A percentile compares a stretch with the other conserved stretches of the same genome.
Conservation (phyloP, 345 rosid species). For the Syzygium aqueum region DNA sequence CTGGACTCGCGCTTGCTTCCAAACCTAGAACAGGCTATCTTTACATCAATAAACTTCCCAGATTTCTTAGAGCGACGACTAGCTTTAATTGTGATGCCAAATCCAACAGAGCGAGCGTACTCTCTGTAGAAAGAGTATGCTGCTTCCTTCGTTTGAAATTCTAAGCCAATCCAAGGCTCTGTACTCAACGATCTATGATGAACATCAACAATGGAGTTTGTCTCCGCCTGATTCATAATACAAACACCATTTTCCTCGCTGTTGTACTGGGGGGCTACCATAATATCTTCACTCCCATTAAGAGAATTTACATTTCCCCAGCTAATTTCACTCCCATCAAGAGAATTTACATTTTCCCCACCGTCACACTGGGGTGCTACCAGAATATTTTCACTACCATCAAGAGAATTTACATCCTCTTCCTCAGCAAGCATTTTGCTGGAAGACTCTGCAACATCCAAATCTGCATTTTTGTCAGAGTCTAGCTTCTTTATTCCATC, state of each 20-base stretch:
- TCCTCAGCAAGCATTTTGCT: conserved; percentile 1
- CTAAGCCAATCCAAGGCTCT: conserved; percentile 24
- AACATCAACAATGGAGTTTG: conserved; percentile 1
- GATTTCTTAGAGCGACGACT: conserved; percentile 43
- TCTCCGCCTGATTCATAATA: conserved; percentile 1
- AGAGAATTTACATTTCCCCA: conserved; percentile 1
- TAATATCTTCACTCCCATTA: neutral
- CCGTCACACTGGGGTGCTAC: neutral
- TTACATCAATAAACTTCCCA: conserved; percentile 41
- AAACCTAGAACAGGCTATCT: conserved; percentile 39
- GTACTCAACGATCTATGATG: neutral
- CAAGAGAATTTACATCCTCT: conserved; percentile 4
- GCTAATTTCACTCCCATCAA: neutral
- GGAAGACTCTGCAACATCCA: neutral
- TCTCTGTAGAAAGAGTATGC: conserved; percentile 42
- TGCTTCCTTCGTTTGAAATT: conserved; percentile 36
- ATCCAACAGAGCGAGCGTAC: conserved; percentile 34
- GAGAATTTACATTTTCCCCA: neutral
- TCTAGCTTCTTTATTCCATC: conserved; percentile 9
- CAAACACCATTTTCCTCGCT: neutral
- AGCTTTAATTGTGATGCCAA: conserved; percentile 37
- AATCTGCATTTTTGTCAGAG: neutral
- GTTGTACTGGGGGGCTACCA: neutral
- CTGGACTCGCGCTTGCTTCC: conserved; percentile 29
- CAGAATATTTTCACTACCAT: neutral